Percentiles rank a stretch among this genome's conserved stretches.
phyloP scores from a whole-genome alignment of 768 basidiomycete genomes.

The Russula ochroleuca region DNA sequence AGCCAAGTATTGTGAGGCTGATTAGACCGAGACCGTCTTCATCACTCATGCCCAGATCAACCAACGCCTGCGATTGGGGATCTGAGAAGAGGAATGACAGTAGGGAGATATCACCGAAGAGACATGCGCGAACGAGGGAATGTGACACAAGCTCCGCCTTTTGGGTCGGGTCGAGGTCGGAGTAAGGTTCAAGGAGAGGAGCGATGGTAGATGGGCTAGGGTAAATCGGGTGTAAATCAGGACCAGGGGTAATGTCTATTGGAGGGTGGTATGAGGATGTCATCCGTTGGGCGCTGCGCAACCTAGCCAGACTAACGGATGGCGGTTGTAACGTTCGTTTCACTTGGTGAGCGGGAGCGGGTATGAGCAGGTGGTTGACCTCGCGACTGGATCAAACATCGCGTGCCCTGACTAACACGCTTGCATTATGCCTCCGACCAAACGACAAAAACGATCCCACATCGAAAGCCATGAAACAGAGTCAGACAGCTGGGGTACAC shows the following conservation, averaged over 20 bases:
- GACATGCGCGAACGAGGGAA: conserved; percentile 67
- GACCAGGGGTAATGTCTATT: conserved; percentile 64
- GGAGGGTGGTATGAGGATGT: conserved; percentile 33
- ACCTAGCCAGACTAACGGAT: background rate
- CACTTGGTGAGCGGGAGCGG: background rate
- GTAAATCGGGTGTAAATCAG: conserved; percentile 76
- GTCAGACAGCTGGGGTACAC: conserved; percentile 22
- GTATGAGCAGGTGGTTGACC: conserved; percentile 11
- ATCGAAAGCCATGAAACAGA: conserved; percentile 13
- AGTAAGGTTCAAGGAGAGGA: conserved; percentile 59
- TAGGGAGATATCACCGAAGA: conserved; percentile 70
- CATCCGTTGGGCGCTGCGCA: conserved; percentile 30
- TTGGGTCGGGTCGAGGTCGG: conserved; percentile 63
- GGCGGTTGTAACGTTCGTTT: background rate
- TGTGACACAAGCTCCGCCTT: conserved; percentile 68
- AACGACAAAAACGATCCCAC: conserved; percentile 47
- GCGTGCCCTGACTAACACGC: conserved; percentile 16
- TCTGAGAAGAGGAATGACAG: conserved; percentile 70
- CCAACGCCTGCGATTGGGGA: conserved; percentile 55
- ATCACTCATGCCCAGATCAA: conserved; percentile 69
- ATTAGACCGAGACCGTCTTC: conserved; percentile 83
- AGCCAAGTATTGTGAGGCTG: conserved; percentile 74
- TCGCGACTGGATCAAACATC: conserved; percentile 14
- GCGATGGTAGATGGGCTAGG: conserved; percentile 62
- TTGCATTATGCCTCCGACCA: conserved; percentile 46